Percentiles rank a stretch among this genome's conserved stretches.
These are phyloP conservation scores for Coemansia guatemalensis DNA, from an alignment of 192 early-diverging fungal genomes.

Conservation along the genomic window DNA sequence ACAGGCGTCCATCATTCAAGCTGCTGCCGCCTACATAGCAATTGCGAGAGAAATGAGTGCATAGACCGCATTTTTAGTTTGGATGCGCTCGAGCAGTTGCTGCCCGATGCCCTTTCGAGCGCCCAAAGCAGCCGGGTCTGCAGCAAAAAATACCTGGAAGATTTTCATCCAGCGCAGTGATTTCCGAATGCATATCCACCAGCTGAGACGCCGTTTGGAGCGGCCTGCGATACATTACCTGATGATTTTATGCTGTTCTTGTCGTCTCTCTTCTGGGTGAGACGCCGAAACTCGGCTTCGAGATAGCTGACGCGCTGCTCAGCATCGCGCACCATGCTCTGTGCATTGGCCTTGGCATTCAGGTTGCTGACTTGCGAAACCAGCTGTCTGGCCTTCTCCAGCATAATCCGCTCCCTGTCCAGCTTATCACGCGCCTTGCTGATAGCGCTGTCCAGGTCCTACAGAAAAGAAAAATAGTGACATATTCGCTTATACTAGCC, in stretches of 20 bases:
- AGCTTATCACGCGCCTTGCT: slow-evolving; percentile 70
- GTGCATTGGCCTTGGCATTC: slow-evolving; percentile 72
- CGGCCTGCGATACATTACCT: slow-evolving; percentile 13
- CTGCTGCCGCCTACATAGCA: slow-evolving; percentile 11
- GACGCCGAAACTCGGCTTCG: slow-evolving; percentile 62
- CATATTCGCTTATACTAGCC: not conserved
- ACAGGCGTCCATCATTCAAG: slow-evolving; percentile 19
- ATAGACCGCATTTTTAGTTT: not conserved
- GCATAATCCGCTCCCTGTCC: slow-evolving; percentile 69
- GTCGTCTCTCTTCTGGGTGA: slow-evolving; percentile 61
- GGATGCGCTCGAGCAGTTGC: not conserved
- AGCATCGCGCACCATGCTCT: slow-evolving; percentile 64
- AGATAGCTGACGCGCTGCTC: slow-evolving; percentile 71
- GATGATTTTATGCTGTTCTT: slow-evolving; percentile 46
- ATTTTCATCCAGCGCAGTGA: not conserved
- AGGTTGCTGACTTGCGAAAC: slow-evolving; percentile 68
- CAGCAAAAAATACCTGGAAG: not conserved
- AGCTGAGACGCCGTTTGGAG: not conserved
- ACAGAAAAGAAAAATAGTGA: slow-evolving; percentile 4
- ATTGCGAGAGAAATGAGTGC: not conserved
- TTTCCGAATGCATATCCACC: not conserved
- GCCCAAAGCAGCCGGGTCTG: not conserved
- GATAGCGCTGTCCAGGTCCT: slow-evolving; percentile 65
- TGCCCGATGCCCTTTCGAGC: not conserved
- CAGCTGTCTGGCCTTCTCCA: slow-evolving; percentile 72